Evolutionary conservation across 768 basidiomycete genomes (phyloP), one percentile per base, ranked within the genome.

Genomic region (Leccinum rimulosum): DNA sequence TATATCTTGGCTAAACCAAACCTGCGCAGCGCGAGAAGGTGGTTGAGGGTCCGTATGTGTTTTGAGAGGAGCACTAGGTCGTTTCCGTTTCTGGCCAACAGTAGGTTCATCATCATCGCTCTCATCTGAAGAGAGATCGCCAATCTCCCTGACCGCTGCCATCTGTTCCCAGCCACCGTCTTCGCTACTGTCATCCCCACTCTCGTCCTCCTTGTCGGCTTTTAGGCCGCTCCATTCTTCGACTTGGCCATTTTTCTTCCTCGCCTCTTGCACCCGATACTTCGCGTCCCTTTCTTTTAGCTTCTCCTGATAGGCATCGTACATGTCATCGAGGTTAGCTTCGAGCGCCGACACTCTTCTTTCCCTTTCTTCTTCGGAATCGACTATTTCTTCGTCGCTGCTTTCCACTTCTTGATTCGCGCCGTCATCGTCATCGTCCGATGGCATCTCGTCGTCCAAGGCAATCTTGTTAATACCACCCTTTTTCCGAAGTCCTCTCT

Each of bases 1-100:
- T 48, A 97, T 74, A 53, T 90, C 89, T 74, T 97, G 96, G 63
- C 90, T 88, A 75, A 98, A 99, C 97, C 97, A 99, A n/a, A 98
- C 71, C 65, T 88, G 82, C 2, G 94, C 84, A 49, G 86, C 80
- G 50, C 81, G 81, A 64, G 81, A 85, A 1, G 69, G 65, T 19
- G 71, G 61, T 17, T 78, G 77, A 35, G 84, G 27, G 10, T 53
- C 30, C 3, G 9, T 3, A 6, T 31, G 76, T 33, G 80, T 77
- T 3, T 80, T 78, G 38, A 84, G 70, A 12, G 60, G 62, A 17
- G 66, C 59, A n/a, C 67, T 68, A 3, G 57, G 62, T 47, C 79
- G 72, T 61, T 73, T 74, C 45, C 77, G 81, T 70, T 87, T 86
- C 60, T 68, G 74, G 11, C 69, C 68, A 47, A 68, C 45, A 22